Evolutionary conservation across 352 stramenopile genomes (phyloP), one percentile per base, ranked within the genome.

Genomic region (Plasmopara muralis): DNA sequence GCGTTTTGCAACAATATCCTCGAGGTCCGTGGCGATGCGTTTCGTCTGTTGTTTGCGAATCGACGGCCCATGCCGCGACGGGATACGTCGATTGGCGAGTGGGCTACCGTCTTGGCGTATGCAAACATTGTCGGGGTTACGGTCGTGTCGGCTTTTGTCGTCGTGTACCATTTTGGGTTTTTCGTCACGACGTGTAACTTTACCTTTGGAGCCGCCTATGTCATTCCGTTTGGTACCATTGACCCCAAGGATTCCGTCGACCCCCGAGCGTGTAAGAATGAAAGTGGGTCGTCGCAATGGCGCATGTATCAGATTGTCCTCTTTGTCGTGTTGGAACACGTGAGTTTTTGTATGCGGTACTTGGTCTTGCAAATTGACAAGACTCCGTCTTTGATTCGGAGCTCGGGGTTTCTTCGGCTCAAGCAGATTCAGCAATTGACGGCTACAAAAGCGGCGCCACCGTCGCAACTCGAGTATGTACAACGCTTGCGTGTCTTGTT

Each of bases 1-100:
- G 85, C 85, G n/a, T 91, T 90, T 43, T 63, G 89, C 51, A 91
- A 93, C 53, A 92, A 93, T 47, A 40, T 95, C n/a, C 50, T 95
- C 10, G 83, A 94, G 63, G 81, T 94, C 14, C 83, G 83, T 35
- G 81, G 81, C 35, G 83, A 94, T 16, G 83, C 83, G 3, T 92
- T 92, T 53, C 81, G 81, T 0, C 61, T 94, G 29, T 40, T 94
- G 15, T 92, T 91, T 61, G 83, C 71, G 0, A 79, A 89, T 41
- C 79, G 83, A 3, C 68, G 83, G 2, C 83, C 83, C 5, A 92
- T 92, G 81, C 83, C 83, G 14, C 77, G 83, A 9, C 79, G 83
- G 16, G 83, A 92, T 43, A 86, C 75, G 15, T 85, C 67, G 1
- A 94, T 94, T 18, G 83, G 83, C 9, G 81, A 92, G 56, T 94